phyloP scores from a whole-genome alignment of 106 monocot species.

The Posidonia australis region DNA sequence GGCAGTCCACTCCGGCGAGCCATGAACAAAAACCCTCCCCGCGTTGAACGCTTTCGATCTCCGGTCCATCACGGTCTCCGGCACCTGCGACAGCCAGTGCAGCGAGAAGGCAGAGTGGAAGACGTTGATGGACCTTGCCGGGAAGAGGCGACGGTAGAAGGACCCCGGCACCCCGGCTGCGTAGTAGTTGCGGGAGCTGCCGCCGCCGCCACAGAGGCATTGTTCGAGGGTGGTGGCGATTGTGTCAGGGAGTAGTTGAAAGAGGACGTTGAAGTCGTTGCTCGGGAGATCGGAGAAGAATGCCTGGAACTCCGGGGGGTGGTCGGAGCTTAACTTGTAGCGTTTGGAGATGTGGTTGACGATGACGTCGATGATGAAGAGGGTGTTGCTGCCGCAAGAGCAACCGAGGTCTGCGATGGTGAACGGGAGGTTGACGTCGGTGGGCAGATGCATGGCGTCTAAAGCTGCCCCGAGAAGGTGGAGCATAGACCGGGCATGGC shows the following conservation, averaged over 20 bases:
- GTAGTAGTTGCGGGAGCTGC: constrained; percentile 8
- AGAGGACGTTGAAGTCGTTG: constrained; percentile 38
- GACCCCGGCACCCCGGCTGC: constrained; percentile 32
- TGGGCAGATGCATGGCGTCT: constrained; percentile 4
- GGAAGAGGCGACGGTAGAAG: constrained; percentile 32
- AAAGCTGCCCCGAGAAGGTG: constrained; percentile 20
- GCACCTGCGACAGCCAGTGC: constrained; percentile 43
- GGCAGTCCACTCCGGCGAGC: constrained; percentile 8
- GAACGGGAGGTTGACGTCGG: neutral
- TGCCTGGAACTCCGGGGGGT: constrained; percentile 26
- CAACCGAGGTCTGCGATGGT: constrained; percentile 33
- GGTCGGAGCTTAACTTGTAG: neutral
- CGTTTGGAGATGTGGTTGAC: constrained; percentile 10
- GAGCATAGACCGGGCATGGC: constrained; percentile 8
- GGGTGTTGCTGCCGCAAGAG: constrained; percentile 23
- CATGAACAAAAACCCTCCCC: constrained; percentile 27
- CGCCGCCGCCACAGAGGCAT: neutral
- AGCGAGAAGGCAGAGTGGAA: constrained; percentile 25
- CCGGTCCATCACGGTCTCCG: constrained; percentile 9
- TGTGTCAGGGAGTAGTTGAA: constrained; percentile 17
- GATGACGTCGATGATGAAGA: constrained; percentile 14
- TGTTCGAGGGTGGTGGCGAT: neutral
- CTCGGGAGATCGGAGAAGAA: constrained; percentile 32
- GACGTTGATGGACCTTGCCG: constrained; percentile 16
- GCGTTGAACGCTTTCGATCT: constrained; percentile 20